Evolutionary conservation across 495 filamentous ascomycete species (phyloP).

Genomic region (Hypomontagnella monticulosa): DNA sequence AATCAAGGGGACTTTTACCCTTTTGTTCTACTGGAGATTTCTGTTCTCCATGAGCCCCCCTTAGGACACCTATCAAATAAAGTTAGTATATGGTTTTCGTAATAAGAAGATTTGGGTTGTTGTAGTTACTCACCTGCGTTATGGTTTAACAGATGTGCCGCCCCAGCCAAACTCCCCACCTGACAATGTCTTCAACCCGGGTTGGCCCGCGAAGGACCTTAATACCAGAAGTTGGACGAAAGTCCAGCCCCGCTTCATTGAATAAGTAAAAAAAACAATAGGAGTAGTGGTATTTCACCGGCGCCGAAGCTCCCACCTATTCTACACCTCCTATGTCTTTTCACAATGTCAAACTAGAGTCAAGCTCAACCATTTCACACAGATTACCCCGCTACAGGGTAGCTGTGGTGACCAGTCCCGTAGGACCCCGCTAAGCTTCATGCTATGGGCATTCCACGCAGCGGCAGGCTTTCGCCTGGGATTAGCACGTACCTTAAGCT

Average conservation of each 20-base stretch:
- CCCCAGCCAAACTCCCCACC: slow-evolving; percentile 13
- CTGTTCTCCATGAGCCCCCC: slow-evolving; percentile 9
- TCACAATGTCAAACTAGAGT: slow-evolving; percentile 15
- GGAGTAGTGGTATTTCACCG: slow-evolving; percentile 8
- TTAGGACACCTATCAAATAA: too few relatives aligned
- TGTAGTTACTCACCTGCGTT: too few relatives aligned
- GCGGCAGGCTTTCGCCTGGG: background rate
- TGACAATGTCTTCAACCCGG: slow-evolving; percentile 14
- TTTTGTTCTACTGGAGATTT: slow-evolving; percentile 15
- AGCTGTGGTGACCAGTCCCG: too few relatives aligned
- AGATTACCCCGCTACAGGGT: too few relatives aligned
- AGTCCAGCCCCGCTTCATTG: slow-evolving; percentile 7
- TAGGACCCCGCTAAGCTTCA: too few relatives aligned
- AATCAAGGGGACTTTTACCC: slow-evolving; percentile 11
- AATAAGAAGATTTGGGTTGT: too few relatives aligned
- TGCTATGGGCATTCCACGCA: too few relatives aligned
- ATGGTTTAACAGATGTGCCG: slow-evolving; percentile 14
- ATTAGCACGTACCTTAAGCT: slow-evolving; percentile 5
- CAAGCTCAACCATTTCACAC: slow-evolving; percentile 14
- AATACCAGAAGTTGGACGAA: slow-evolving; percentile 13
- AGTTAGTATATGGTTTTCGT: too few relatives aligned
- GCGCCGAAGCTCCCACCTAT: slow-evolving; percentile 12
- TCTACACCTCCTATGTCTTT: slow-evolving; percentile 15
- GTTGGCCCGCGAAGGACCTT: slow-evolving; percentile 11
- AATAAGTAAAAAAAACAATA: slow-evolving; percentile 15